phyloP scores from a whole-genome alignment of 1,284 basidiomycete genomes.

The Schizophyllum amplum region DNA sequence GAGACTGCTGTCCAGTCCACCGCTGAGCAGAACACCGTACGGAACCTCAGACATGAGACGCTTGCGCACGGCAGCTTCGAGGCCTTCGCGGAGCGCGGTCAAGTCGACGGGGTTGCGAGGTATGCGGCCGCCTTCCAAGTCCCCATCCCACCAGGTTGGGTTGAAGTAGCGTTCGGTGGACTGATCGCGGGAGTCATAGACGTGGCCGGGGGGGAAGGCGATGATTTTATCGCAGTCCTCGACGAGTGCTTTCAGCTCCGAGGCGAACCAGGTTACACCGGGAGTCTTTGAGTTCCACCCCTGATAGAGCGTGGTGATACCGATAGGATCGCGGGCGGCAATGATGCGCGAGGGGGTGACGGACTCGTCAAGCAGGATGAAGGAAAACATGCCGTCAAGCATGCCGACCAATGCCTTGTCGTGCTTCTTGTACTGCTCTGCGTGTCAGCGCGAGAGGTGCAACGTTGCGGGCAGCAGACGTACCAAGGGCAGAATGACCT shows the following conservation, averaged over 20 bases:
- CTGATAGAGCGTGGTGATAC: constrained; percentile 97
- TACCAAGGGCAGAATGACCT: constrained; percentile 92
- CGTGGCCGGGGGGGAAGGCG: constrained; percentile 95
- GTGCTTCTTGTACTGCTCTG: constrained; percentile 72
- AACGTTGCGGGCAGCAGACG: constrained; percentile 8
- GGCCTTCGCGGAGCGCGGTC: constrained; percentile 65
- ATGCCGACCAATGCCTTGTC: constrained; percentile 69
- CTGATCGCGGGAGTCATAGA: constrained; percentile 78
- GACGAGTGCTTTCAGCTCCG: constrained; percentile 90
- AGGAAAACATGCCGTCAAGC: constrained; percentile 99
- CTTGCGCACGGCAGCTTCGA: constrained; percentile 93
- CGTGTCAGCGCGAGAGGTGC: neutral
- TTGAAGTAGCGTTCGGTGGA: constrained; percentile 78
- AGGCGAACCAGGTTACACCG: constrained; percentile 86
- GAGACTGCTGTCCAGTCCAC: constrained; percentile 93
- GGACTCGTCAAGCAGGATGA: constrained; percentile 91
- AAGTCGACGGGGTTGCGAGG: constrained; percentile 68
- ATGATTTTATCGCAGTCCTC: constrained; percentile 95
- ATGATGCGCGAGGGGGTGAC: constrained; percentile 86
- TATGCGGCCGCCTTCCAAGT: constrained; percentile 51
- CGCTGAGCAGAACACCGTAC: constrained; percentile 93
- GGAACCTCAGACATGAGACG: constrained; percentile 98
- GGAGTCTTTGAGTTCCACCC: constrained; percentile 86
- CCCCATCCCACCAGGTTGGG: constrained; percentile 81
- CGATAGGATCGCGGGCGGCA: constrained; percentile 95